A percentile compares a stretch with the other conserved stretches of the same genome.
phyloP scores from a whole-genome alignment of 1,284 basidiomycete genomes.

The Ganoderma boninense region DNA sequence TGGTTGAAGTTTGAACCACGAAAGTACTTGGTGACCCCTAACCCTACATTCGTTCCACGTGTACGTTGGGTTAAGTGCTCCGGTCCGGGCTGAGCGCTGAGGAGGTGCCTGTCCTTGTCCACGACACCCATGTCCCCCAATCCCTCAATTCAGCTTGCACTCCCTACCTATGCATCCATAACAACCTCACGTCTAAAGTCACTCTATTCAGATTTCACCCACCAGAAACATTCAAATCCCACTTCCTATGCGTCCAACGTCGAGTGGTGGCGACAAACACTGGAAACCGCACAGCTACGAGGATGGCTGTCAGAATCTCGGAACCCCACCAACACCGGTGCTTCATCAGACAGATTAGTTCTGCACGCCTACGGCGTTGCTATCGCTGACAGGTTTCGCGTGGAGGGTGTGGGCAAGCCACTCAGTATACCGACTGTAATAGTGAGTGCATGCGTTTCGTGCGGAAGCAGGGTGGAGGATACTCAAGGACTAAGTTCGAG shows the following conservation, averaged over 20 bases:
- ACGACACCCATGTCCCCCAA: slow-evolving; percentile 33
- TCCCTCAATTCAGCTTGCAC: slow-evolving; percentile 38
- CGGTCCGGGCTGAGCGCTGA: neutral
- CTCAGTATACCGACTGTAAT: slow-evolving; percentile 83
- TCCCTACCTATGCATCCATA: slow-evolving; percentile 59
- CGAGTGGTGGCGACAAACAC: slow-evolving; percentile 85
- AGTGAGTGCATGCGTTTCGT: slow-evolving; percentile 57
- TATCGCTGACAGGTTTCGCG: slow-evolving; percentile 68
- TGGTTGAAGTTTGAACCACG: neutral
- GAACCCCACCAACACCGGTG: slow-evolving; percentile 31
- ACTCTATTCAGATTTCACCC: slow-evolving; percentile 88
- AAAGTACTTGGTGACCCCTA: neutral
- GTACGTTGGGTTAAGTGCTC: neutral
- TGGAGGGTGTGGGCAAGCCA: slow-evolving; percentile 81
- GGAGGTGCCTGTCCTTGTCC: slow-evolving; percentile 10
- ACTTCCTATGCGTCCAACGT: slow-evolving; percentile 83
- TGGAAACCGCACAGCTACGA: slow-evolving; percentile 68
- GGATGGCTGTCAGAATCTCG: slow-evolving; percentile 60
- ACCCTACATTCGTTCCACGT: slow-evolving; percentile 5
- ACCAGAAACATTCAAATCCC: slow-evolving; percentile 86
- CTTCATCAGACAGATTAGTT: slow-evolving; percentile 62
- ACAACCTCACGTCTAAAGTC: slow-evolving; percentile 77
- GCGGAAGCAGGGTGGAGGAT: slow-evolving; percentile 2
- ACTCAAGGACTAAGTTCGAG: slow-evolving; percentile 59
- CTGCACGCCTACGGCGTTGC: slow-evolving; percentile 64